A percentile compares a stretch with the other conserved stretches of the same genome.
phyloP scores from a whole-genome alignment of 2,329 filamentous ascomycete species.

The Penicillium brasilianum region DNA sequence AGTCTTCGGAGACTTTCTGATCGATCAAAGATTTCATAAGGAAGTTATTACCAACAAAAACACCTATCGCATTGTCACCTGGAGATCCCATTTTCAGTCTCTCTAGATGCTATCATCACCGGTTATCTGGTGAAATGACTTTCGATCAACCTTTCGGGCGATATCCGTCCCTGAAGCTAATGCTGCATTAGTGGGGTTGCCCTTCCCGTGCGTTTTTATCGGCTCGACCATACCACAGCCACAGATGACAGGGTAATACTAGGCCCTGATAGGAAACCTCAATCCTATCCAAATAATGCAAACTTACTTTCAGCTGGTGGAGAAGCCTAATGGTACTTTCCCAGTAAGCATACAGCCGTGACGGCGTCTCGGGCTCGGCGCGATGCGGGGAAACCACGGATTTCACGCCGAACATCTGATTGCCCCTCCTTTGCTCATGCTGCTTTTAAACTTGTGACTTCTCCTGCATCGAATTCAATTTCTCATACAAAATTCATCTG shows the following conservation, averaged over 20 bases:
- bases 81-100: background rate
- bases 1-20: background rate
- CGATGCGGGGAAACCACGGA: slow-evolving; percentile 28
- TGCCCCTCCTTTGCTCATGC: slow-evolving; percentile 23
- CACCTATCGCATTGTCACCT: background rate
- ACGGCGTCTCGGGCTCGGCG: background rate
- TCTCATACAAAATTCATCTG: background rate
- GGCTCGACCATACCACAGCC: background rate
- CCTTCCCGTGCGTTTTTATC: background rate
- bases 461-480: background rate
- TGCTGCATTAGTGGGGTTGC: background rate
- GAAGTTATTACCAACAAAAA: background rate
- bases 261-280: background rate
- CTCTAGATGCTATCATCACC: background rate
- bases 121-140: background rate
- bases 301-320: background rate
- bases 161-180: background rate
- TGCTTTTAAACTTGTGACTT: background rate
- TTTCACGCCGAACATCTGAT: slow-evolving; percentile 22
- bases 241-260: background rate
- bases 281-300: background rate
- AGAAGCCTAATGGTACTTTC: background rate
- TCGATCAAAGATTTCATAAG: background rate
- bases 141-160: background rate
- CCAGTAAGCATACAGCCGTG: background rate